phyloP scores from a whole-genome alignment of 2,329 filamentous ascomycete genomes.

The Hyphodiscus sp. region DNA sequence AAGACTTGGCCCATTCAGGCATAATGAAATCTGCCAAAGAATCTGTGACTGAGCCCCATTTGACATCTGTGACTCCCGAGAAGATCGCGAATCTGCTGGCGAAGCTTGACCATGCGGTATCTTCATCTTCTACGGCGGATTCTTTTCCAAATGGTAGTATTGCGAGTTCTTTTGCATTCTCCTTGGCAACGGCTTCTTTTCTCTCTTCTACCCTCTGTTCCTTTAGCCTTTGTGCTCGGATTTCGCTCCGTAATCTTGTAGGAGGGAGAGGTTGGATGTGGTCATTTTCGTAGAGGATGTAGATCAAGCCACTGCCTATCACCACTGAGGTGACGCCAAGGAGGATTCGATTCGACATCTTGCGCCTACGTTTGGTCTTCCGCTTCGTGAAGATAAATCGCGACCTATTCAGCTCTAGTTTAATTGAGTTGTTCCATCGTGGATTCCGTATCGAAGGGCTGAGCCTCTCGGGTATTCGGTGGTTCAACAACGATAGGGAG shows the following conservation, averaged over 20 bases:
- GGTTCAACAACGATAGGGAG: neutral
- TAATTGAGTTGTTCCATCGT: constrained; percentile 3
- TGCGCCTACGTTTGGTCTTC: constrained; percentile 14
- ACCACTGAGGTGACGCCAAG: constrained; percentile 23
- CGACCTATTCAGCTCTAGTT: neutral
- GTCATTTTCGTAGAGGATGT: constrained; percentile 28
- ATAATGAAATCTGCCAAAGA: constrained; percentile 64
- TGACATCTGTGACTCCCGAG: constrained; percentile 45
- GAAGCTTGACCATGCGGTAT: constrained; percentile 28
- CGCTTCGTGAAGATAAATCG: constrained; percentile 16
- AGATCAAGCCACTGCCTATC: constrained; percentile 20
- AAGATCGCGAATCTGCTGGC: constrained; percentile 34
- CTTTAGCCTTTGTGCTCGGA: constrained; percentile 17
- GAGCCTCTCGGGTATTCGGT: neutral
- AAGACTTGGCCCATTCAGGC: constrained; percentile 71
- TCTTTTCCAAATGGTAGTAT: constrained; percentile 22
- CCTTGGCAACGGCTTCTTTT: constrained; percentile 16
- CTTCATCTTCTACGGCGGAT: constrained; percentile 11
- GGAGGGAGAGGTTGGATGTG: constrained; percentile 28
- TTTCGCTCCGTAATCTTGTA: constrained; percentile 21
- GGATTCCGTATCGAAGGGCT: constrained; percentile 2
- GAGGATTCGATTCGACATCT: constrained; percentile 17
- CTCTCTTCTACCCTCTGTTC: constrained; percentile 14
- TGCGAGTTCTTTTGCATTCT: constrained; percentile 22
- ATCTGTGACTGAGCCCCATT: constrained; percentile 50